A percentile compares a stretch with the other conserved stretches of the same genome.
Conservation (phyloP, 805 yeast species). For the Sungouiella blattae region DNA sequence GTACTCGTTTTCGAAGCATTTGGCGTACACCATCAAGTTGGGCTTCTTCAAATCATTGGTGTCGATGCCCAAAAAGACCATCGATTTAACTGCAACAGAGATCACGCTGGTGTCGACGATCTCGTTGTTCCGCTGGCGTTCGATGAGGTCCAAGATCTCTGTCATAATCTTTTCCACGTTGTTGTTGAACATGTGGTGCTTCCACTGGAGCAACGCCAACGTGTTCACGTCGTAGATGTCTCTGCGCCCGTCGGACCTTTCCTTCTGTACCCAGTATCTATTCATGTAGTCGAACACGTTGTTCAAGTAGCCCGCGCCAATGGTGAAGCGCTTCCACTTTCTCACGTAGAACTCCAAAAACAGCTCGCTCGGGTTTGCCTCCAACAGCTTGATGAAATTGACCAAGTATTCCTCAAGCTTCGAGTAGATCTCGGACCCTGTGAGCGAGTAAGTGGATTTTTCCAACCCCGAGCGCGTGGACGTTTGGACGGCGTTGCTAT, state of each 20-base stretch:
- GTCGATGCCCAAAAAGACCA: slow-evolving; percentile 88
- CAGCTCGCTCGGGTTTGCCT: slow-evolving; percentile 36
- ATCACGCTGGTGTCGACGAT: slow-evolving; percentile 64
- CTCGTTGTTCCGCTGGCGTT: slow-evolving; percentile 74
- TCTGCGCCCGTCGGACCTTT: slow-evolving; percentile 87
- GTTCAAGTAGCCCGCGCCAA: slow-evolving; percentile 88
- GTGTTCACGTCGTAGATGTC: slow-evolving; percentile 91
- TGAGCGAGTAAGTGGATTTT: slow-evolving; percentile 47
- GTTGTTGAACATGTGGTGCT: slow-evolving; percentile 69
- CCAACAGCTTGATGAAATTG: slow-evolving; percentile 50
- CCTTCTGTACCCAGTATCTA: slow-evolving; percentile 96
- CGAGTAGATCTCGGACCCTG: slow-evolving; percentile 86
- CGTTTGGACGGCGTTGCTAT: slow-evolving; percentile 16
- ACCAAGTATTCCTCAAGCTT: slow-evolving; percentile 66
- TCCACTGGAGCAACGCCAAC: slow-evolving; percentile 84
- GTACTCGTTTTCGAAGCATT: slow-evolving; percentile 74
- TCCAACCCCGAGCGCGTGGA: slow-evolving; percentile 10
- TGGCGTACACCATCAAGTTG: slow-evolving; percentile 76
- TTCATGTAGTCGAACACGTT: slow-evolving; percentile 95
- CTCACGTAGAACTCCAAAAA: slow-evolving; percentile 36
- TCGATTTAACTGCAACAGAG: slow-evolving; percentile 74
- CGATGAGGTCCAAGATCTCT: slow-evolving; percentile 75
- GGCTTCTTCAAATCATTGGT: slow-evolving; percentile 83
- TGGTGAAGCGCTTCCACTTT: slow-evolving; percentile 84
- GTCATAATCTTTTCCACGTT: slow-evolving; percentile 57